phyloP scores from a whole-genome alignment of 345 rosid species.

The Dipteronia sinensis region DNA sequence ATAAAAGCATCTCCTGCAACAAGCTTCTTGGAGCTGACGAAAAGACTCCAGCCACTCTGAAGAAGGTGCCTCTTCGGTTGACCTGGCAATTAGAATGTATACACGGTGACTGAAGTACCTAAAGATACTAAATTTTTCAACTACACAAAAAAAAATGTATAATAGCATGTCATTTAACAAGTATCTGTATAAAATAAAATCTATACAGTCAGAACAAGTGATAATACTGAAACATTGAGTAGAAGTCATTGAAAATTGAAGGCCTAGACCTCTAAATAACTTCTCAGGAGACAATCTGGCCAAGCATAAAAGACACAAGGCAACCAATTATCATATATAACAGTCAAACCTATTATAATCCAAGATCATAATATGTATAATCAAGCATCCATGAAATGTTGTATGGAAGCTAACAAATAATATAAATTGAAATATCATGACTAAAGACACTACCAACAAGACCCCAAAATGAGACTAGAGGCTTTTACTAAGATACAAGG shows the following conservation, averaged over 20 bases:
- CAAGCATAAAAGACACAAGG: background rate
- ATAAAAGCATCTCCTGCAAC: constrained; percentile 76
- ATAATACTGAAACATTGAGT: background rate
- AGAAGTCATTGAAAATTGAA: background rate
- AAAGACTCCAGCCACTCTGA: constrained; percentile 67
- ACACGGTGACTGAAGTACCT: constrained; percentile 2
- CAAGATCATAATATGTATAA: no score
- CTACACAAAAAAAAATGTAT: no score
- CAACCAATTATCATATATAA: background rate
- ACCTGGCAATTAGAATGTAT: constrained; percentile 35
- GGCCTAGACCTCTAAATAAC: background rate
- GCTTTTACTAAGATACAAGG: background rate
- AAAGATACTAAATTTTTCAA: background rate
- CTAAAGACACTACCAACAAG: background rate
- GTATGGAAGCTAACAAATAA: no score
- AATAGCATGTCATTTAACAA: background rate
- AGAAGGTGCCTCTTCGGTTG: constrained; percentile 74
- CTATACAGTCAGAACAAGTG: no score
- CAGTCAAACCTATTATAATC: background rate
- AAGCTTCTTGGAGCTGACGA: constrained; percentile 64
- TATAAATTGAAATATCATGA: background rate
- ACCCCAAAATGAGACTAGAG: background rate
- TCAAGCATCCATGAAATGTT: no score
- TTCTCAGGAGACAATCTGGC: background rate
- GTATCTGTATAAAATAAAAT: background rate